These are phyloP conservation scores for Blastomyces gilchristii DNA, from an alignment of 2,329 filamentous ascomycete genomes.

Conservation along the genomic window DNA sequence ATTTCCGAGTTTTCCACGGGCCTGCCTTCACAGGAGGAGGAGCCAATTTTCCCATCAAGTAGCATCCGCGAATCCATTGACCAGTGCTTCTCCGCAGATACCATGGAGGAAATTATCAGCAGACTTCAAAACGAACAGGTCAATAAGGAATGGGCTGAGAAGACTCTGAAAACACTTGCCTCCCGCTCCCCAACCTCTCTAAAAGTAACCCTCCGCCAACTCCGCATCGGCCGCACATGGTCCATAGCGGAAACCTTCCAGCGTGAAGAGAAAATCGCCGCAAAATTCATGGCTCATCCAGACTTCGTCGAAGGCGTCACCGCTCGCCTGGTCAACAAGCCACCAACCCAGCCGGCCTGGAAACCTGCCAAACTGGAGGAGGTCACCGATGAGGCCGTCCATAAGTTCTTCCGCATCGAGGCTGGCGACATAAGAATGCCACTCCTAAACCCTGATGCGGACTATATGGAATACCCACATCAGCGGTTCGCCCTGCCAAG, in stretches of 20 bases:
- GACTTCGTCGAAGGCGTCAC: slow-evolving; percentile 92
- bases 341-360: slow-evolving; percentile 60
- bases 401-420: slow-evolving; percentile 57
- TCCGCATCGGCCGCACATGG: slow-evolving; percentile 68
- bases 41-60: slow-evolving; percentile 57
- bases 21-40: slow-evolving; percentile 51
- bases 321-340: slow-evolving; percentile 64
- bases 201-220: slow-evolving; percentile 72
- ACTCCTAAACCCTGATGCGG: slow-evolving; percentile 48
- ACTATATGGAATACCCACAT: slow-evolving; percentile 68
- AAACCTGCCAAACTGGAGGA: slow-evolving; percentile 61
- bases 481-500: slow-evolving; percentile 58
- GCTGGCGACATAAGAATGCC: slow-evolving; percentile 40
- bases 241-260: slow-evolving; percentile 74
- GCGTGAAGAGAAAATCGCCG: slow-evolving; percentile 73
- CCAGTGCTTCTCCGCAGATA: slow-evolving; percentile 62
- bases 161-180: slow-evolving; percentile 64
- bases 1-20: slow-evolving; percentile 88
- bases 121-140: slow-evolving; percentile 50
- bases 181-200: slow-evolving; percentile 77
- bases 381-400: slow-evolving; percentile 48
- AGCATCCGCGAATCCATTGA: slow-evolving; percentile 72
- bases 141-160: slow-evolving; percentile 63
- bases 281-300: slow-evolving; percentile 77
- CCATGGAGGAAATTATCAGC: slow-evolving; percentile 57